phyloP scores from a whole-genome alignment of 2,329 filamentous ascomycete species.

The Aspergillus thermomutatus region DNA sequence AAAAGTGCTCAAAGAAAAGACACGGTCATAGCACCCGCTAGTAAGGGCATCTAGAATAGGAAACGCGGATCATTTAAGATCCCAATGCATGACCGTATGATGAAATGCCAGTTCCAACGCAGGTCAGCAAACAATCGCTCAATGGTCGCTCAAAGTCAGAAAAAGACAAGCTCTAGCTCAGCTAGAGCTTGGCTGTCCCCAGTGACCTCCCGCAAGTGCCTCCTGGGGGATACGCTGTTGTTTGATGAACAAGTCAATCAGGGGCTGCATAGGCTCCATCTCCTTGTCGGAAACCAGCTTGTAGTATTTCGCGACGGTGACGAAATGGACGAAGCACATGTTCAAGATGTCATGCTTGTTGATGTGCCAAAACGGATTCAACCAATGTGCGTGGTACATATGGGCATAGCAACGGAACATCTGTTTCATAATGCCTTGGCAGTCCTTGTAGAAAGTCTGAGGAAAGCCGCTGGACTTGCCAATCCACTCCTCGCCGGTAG shows the following conservation, averaged over 20 bases:
- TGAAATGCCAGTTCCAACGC: slow-evolving; percentile 28
- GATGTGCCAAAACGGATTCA: slow-evolving; percentile 78
- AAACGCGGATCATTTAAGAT: slow-evolving; percentile 3
- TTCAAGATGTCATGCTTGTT: slow-evolving; percentile 71
- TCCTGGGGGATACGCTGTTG: slow-evolving; percentile 83
- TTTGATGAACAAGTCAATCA: slow-evolving; percentile 87
- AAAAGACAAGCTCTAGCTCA: slow-evolving; percentile 19
- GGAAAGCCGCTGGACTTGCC: slow-evolving; percentile 93
- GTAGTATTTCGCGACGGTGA: slow-evolving; percentile 74
- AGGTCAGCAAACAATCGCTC: slow-evolving; percentile 28
- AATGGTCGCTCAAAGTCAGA: slow-evolving; percentile 14
- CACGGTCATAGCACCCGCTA: slow-evolving; percentile 22
- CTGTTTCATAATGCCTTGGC: slow-evolving; percentile 91
- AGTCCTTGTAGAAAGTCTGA: slow-evolving; percentile 80
- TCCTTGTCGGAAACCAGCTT: slow-evolving; percentile 85
- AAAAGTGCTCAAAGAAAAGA: slow-evolving; percentile 30
- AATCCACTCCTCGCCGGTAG: slow-evolving; percentile 68
- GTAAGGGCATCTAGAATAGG: slow-evolving; percentile 15
- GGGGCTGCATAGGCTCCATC: slow-evolving; percentile 90
- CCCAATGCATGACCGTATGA: slow-evolving; percentile 15
- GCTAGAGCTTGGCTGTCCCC: slow-evolving; percentile 36
- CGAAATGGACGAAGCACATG: slow-evolving; percentile 83
- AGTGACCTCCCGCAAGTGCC: slow-evolving; percentile 42
- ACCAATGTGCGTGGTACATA: slow-evolving; percentile 94
- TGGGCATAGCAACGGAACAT: slow-evolving; percentile 99